Base-by-base conservation (phyloP, 805 yeast species). In the Myxozyma mucilagina region DNA sequence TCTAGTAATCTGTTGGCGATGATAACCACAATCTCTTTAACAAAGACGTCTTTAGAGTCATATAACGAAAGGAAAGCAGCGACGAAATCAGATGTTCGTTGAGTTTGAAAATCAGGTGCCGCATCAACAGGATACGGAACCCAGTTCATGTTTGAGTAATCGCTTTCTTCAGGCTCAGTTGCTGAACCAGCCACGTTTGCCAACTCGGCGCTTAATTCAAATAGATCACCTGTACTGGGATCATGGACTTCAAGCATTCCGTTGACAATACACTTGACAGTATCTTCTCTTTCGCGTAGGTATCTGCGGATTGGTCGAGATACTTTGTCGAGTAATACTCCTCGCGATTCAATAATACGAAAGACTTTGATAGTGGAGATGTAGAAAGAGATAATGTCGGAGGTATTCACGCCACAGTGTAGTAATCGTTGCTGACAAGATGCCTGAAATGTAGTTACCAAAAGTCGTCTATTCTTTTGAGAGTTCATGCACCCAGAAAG, bases 61-160 rank as follows among this genome's bases (percentile, higher is more conserved):
- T 84, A 87, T 0, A 90, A 82, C 1, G 92, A 84, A 1, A 88
- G 79, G 36, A 90, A 76, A 0, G 90, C 82, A 64, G 85, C 90
- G 24, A 90, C 84, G 4, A 86, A 81, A 69, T 89, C 96, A 48
- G 82, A 80, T 18, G 53, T 20, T 9, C 60, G 53, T 31, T 53
- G 49, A 35, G 47, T 61, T 18, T 59, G 47, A 75, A 88, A 90
- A 72, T 90, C 96, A 0, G 92, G 89, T n/a, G 91, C 80, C 0
- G 97, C 96, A 74, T 90, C 97, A 14, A 89, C 80, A 0, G 97
- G 97, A 67, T 89, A 96, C 0, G 97, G 97, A 8, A 73, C 72
- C 97, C 97, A 90, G 50, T 81, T 76, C 1, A 84, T 69, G 65
- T 82, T 85, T 10, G 76, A 66, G 52, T 77, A 70, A 43, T 80